Evolutionary conservation across 768 basidiomycete species (phyloP).

Genomic region (Agaricus sinodeliciosus): DNA sequence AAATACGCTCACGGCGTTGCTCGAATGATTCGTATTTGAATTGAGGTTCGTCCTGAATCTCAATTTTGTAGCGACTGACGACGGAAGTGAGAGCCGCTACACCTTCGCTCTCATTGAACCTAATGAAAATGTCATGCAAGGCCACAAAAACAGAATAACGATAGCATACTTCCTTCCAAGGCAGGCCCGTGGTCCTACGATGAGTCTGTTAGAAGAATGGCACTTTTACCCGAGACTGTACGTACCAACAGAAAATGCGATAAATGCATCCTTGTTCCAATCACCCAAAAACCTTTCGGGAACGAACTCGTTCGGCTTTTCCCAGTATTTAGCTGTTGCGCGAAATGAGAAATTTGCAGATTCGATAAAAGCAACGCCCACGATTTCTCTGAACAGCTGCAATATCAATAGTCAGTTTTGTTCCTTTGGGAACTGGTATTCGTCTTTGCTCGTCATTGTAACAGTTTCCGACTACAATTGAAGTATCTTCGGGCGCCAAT

Average conservation of each 20-base stretch:
- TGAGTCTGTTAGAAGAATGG: neutral
- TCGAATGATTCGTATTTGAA: conserved; percentile 41
- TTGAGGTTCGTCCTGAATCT: conserved; percentile 43
- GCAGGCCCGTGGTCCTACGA: conserved; percentile 36
- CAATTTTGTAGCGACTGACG: conserved; percentile 38
- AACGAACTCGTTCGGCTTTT: conserved; percentile 41
- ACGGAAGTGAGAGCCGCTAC: conserved; percentile 46
- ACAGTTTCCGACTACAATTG: conserved; percentile 24
- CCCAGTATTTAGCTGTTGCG: conserved; percentile 45
- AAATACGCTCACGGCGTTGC: conserved; percentile 34
- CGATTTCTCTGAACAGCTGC: conserved; percentile 6
- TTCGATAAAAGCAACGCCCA: neutral
- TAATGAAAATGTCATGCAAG: conserved; percentile 11
- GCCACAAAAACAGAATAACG: too few relatives aligned
- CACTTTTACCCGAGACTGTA: neutral
- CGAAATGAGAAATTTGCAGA: neutral
- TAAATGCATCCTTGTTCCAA: conserved; percentile 14
- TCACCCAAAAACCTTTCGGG: conserved; percentile 15
- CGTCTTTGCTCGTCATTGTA: conserved; percentile 29
- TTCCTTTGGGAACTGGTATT: conserved; percentile 38
- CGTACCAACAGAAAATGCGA: conserved; percentile 13
- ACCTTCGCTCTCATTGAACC: conserved; percentile 48
- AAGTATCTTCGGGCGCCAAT: conserved; percentile 37
- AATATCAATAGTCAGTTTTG: conserved; percentile 23
- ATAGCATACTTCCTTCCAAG: conserved; percentile 33